Base-by-base conservation (phyloP, 2,329 filamentous ascomycete species). In the Fusarium ramigenum region DNA sequence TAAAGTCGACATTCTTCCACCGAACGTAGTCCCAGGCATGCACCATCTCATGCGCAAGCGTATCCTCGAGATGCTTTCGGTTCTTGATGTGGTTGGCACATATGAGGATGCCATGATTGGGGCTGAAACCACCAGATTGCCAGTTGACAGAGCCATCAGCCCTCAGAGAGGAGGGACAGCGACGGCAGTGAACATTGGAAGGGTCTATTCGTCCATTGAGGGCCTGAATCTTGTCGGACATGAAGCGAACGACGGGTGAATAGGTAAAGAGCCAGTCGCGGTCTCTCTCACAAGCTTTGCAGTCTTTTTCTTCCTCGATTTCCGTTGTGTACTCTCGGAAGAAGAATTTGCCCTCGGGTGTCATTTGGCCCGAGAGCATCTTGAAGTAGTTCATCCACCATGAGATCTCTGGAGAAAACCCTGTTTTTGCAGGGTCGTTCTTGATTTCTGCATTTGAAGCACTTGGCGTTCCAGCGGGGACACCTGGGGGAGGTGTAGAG, bases 31-130 rank as follows among this genome's bases (percentile, higher is more conserved):
- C 96, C 87, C 95, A 98, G 2, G 95, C 95, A 82, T 99, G 96
- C 60, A 99, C 93, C 94, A 99, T 97, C 85, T 99, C 96, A 83
- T 99, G 96, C 34, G 95, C 92, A 79, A 99, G 86, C 16, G 95
- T 97, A 81, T 99, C 96, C 84, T 99, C 96, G 76, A 97, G 82
- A 80, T 97, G 94, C 37, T 91, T 91, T 64, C 91, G 86, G 79
- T 94, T 91, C 66, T 92, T 87, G 80, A 98, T 90, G 83, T 96
- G 92, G 83, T 99, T 99, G 58, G 96, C 94, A 83, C 96, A 99
- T 28, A 99, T 87, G 79, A 97, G 81, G 72, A 99, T 98, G 42
- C 96, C 96, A 80, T 95, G 93, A 57, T 93, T 88, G 2, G 95
- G 91, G 80, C 92, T 92, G 81, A 98, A 98, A 2, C 96, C 96